A percentile compares a stretch with the other conserved stretches of the same genome.
phyloP scores from a whole-genome alignment of 495 filamentous ascomycete genomes.

The Hyphodiscus hymeniophilus region DNA sequence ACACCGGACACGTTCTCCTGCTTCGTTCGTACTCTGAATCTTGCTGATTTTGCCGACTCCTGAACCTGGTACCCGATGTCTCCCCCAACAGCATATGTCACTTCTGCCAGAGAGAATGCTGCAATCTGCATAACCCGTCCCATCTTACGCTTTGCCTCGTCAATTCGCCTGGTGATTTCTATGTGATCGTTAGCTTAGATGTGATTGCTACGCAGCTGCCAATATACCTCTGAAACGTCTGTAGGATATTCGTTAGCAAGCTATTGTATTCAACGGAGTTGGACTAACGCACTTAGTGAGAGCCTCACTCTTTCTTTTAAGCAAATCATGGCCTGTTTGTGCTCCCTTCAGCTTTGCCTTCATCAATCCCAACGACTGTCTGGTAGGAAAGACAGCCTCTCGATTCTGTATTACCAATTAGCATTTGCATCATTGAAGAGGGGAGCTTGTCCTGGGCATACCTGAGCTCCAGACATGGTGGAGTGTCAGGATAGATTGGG shows the following conservation, averaged over 20 bases:
- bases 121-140: constrained; percentile 98
- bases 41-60: constrained; percentile 85
- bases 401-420: constrained; percentile 47
- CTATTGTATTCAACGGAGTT: neutral
- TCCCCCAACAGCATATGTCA: constrained; percentile 93
- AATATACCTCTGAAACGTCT: constrained; percentile 78
- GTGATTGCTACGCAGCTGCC: neutral
- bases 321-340: constrained; percentile 75
- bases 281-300: constrained; percentile 64
- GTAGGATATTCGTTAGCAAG: constrained; percentile 11
- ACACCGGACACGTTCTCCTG: constrained; percentile 99
- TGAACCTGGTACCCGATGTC: constrained; percentile 96
- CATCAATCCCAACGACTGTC: constrained; percentile 94
- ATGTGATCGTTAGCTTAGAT: constrained; percentile 5
- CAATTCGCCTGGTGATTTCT: constrained; percentile 96
- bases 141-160: constrained; percentile 99
- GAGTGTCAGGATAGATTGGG: neutral
- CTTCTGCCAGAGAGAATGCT: constrained; percentile 94
- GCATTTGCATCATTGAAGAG: constrained; percentile 6
- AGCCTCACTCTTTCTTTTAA: constrained; percentile 91
- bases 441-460: constrained; percentile 29
- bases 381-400: constrained; percentile 95
- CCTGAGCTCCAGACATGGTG: constrained; percentile 53
- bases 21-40: constrained; percentile 85
- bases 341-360: constrained; percentile 98